Percentiles rank a stretch among this genome's conserved stretches.
Evolutionary conservation across 805 yeast species (phyloP).

Genomic region (Yamadazyma kitorensis): DNA sequence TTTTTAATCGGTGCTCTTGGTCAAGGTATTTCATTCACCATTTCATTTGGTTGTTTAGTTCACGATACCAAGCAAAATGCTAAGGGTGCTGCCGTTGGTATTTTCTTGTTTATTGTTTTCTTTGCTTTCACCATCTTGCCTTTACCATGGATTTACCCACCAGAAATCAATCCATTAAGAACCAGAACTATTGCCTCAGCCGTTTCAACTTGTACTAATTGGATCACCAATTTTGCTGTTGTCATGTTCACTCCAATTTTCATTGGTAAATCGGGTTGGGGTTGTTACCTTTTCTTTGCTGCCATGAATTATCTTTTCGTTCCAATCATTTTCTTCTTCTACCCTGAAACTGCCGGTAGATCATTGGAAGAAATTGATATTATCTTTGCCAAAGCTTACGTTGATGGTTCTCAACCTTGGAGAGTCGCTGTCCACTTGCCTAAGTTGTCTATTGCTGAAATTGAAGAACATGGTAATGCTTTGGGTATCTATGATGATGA

Average conservation of each 20-base stretch:
- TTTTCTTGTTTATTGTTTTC: slow-evolving; percentile 43
- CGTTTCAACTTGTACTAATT: slow-evolving; percentile 44
- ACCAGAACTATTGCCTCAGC: slow-evolving; percentile 46
- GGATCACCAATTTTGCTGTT: slow-evolving; percentile 44
- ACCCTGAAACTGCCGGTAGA: slow-evolving; percentile 46
- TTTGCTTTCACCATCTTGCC: slow-evolving; percentile 44
- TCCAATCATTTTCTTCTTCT: slow-evolving; percentile 42
- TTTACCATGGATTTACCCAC: slow-evolving; percentile 47
- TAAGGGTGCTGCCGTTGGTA: slow-evolving; percentile 46
- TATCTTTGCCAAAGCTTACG: slow-evolving; percentile 60
- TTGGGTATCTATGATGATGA: slow-evolving; percentile 54
- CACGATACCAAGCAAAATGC: slow-evolving; percentile 28
- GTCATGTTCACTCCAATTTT: slow-evolving; percentile 47
- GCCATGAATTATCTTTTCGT: slow-evolving; percentile 34
- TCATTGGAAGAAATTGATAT: slow-evolving; percentile 49
- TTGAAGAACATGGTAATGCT: slow-evolving; percentile 57
- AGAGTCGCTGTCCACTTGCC: slow-evolving; percentile 65
- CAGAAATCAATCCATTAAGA: slow-evolving; percentile 46
- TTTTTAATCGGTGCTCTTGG: slow-evolving; percentile 43
- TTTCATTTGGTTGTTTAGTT: slow-evolving; percentile 41
- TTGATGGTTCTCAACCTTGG: slow-evolving; percentile 57
- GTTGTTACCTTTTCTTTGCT: slow-evolving; percentile 42
- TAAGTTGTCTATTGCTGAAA: slow-evolving; percentile 51
- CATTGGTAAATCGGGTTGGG: slow-evolving; percentile 37
- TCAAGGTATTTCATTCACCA: slow-evolving; percentile 38